phyloP scores from a whole-genome alignment of 2,329 filamentous ascomycete genomes.

The Calonectria multiphialidica region DNA sequence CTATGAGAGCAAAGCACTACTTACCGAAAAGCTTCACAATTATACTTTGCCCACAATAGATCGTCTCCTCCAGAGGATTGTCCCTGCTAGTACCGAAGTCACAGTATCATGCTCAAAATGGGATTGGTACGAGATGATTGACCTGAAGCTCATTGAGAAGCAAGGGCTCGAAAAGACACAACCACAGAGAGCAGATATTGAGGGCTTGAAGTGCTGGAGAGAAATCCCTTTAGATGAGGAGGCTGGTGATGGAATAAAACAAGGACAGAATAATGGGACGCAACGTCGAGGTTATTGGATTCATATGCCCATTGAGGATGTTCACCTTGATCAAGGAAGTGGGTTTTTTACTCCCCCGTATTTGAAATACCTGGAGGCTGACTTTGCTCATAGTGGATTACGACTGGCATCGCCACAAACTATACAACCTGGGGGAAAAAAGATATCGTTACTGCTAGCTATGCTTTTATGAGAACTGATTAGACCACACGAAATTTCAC shows the following conservation, averaged over 20 bases:
- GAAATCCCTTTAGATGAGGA: constrained; percentile 8
- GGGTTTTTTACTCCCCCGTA: background rate
- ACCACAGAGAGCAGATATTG: constrained; percentile 27
- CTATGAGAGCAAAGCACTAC: constrained; percentile 20
- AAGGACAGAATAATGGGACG: background rate
- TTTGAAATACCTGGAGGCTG: background rate
- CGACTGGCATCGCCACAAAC: constrained; percentile 20
- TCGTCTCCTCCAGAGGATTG: constrained; percentile 25
- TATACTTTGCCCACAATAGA: constrained; percentile 27
- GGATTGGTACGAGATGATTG: constrained; percentile 32
- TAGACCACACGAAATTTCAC: background rate
- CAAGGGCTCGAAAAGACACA: constrained; percentile 26
- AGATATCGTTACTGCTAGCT: constrained; percentile 23
- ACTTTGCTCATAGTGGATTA: constrained; percentile 15
- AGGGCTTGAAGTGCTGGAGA: constrained; percentile 33
- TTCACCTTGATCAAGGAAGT: constrained; percentile 21
- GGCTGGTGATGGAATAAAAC: background rate
- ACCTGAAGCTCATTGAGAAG: constrained; percentile 25
- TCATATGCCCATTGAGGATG: constrained; percentile 27
- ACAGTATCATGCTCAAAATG: constrained; percentile 31
- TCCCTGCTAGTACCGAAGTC: constrained; percentile 26
- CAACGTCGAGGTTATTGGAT: constrained; percentile 31
- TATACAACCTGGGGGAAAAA: constrained; percentile 25
- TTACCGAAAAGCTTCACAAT: constrained; percentile 21
- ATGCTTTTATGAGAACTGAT: background rate